Evolutionary conservation across 2,329 filamentous ascomycete genomes (phyloP).

Genomic region (Fusarium clavum): DNA sequence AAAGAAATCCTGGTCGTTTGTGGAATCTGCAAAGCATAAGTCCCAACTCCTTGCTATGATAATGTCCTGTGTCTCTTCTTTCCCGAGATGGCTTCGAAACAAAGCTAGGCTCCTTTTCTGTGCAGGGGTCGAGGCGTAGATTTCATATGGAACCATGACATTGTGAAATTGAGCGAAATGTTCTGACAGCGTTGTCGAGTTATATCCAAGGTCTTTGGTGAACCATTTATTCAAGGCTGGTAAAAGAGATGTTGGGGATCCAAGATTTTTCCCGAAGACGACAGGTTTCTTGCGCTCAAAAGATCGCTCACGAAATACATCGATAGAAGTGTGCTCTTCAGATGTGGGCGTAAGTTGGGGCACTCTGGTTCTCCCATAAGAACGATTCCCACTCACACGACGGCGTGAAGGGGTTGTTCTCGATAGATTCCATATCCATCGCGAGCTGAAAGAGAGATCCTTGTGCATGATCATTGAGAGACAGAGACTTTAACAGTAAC

Average conservation of each 20-base stretch:
- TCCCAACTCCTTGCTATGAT: slow-evolving; percentile 50
- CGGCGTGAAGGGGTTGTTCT: slow-evolving; percentile 7
- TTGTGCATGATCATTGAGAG: slow-evolving; percentile 24
- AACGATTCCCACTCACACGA: slow-evolving; percentile 1
- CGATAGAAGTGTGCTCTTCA: slow-evolving; percentile 47
- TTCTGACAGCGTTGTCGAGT: slow-evolving; percentile 37
- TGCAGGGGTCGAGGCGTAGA: slow-evolving; percentile 45
- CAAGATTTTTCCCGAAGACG: slow-evolving; percentile 59
- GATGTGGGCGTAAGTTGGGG: neutral
- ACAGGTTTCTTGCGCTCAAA: slow-evolving; percentile 64
- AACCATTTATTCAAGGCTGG: slow-evolving; percentile 73
- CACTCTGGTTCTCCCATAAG: neutral
- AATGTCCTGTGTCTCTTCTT: slow-evolving; percentile 46
- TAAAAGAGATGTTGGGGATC: slow-evolving; percentile 53
- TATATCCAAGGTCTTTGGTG: slow-evolving; percentile 16
- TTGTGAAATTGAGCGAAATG: slow-evolving; percentile 50
- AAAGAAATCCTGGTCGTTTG: slow-evolving; percentile 57
- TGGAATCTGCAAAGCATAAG: slow-evolving; percentile 40
- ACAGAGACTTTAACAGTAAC: neutral
- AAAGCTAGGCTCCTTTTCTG: slow-evolving; percentile 31
- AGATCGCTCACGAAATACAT: slow-evolving; percentile 63
- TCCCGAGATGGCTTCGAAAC: slow-evolving; percentile 48
- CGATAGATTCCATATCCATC: slow-evolving; percentile 36
- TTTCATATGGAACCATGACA: slow-evolving; percentile 55
- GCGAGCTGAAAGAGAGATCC: neutral